Conservation (phyloP, 2,329 filamentous ascomycete species). For the Fusarium praegraminearum region DNA sequence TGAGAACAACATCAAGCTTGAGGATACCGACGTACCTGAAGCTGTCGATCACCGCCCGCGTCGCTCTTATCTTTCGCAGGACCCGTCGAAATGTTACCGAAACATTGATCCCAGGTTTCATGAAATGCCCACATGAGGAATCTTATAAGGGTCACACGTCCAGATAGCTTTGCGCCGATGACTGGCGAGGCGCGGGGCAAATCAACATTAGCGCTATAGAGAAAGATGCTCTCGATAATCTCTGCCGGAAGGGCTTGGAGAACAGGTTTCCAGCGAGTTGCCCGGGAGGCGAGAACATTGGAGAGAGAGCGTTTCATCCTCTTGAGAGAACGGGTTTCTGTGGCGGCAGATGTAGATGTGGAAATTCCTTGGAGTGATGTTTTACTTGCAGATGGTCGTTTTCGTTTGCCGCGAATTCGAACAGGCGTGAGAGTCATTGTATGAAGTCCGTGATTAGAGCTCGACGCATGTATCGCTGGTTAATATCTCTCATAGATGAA, state of each 20-base stretch:
- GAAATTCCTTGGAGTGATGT: conserved; percentile 14
- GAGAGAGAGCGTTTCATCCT: conserved; percentile 49
- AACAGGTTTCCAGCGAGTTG: conserved; percentile 42
- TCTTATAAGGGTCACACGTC: conserved; percentile 53
- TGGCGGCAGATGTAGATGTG: not conserved
- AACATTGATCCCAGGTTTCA: conserved; percentile 56
- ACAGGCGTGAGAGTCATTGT: conserved; percentile 64
- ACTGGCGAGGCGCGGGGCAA: conserved; percentile 59
- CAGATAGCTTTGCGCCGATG: conserved; percentile 62
- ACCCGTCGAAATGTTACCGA: conserved; percentile 47
- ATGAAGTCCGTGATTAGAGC: not conserved
- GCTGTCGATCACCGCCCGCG: conserved; percentile 54
- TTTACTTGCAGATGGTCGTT: conserved; percentile 47
- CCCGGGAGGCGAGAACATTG: conserved; percentile 48
- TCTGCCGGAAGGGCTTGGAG: conserved; percentile 62
- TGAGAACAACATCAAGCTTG: not conserved
- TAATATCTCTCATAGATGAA: not conserved
- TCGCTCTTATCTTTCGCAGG: conserved; percentile 4
- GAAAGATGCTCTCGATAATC: conserved; percentile 65
- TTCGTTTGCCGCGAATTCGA: conserved; percentile 63
- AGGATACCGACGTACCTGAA: conserved; percentile 56
- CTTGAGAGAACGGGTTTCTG: conserved; percentile 25
- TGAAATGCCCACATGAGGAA: conserved; percentile 54
- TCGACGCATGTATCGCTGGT: not conserved
- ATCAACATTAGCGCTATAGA: conserved; percentile 62